These are phyloP conservation scores for Saccharomycopsis lassenensis DNA, from an alignment of 805 yeast species.

Conservation along the genomic window DNA sequence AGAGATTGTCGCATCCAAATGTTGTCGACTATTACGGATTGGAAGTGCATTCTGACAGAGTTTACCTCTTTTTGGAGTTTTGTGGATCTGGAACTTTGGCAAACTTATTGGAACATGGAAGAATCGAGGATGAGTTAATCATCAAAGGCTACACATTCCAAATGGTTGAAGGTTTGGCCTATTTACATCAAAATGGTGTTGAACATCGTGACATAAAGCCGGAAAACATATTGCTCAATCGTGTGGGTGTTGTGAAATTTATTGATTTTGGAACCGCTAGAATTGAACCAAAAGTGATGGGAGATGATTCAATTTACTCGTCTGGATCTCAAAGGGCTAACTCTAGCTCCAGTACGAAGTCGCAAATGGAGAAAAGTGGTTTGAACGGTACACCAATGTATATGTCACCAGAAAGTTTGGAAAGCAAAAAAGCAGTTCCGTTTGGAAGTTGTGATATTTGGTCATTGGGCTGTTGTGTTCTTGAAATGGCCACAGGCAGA, in stretches of 20 bases:
- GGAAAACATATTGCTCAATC: constrained; percentile 42
- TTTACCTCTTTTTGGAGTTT: constrained; percentile 92
- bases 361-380: constrained; percentile 24
- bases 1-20: constrained; percentile 91
- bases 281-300: too few relatives aligned
- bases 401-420: constrained; percentile 95
- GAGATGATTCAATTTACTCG: too few relatives aligned
- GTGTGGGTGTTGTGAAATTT: constrained; percentile 40
- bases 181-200: constrained; percentile 86
- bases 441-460: constrained; percentile 63
- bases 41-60: constrained; percentile 92
- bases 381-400: constrained; percentile 97
- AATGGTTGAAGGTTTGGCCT: constrained; percentile 90
- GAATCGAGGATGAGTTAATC: constrained; percentile 91
- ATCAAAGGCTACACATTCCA: constrained; percentile 84
- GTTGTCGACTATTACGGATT: constrained; percentile 95
- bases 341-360: neutral
- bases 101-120: constrained; percentile 73
- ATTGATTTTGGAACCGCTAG: constrained; percentile 98
- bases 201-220: constrained; percentile 98
- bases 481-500: constrained; percentile 94
- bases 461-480: constrained; percentile 93
- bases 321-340: constrained; percentile 13
- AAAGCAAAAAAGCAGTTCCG: constrained; percentile 43
- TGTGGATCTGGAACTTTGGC: constrained; percentile 95